Base-by-base conservation (phyloP, 2,329 filamentous ascomycete genomes). In the Xylariales sp. region DNA sequence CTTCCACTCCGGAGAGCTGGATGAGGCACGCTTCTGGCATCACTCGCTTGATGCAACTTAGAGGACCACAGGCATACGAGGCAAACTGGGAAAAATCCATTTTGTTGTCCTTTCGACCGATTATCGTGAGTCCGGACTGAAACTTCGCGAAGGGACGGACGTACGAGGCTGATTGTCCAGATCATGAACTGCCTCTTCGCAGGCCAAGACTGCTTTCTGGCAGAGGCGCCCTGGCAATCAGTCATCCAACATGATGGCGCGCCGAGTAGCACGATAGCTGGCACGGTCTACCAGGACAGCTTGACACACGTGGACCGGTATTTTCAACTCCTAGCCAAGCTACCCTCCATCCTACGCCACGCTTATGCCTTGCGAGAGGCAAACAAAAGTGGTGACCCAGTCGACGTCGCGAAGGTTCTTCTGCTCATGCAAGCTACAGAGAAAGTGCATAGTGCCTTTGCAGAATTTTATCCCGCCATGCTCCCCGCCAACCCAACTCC, bases 171-270 rank as follows among this genome's bases (percentile, higher is more conserved):
- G 11, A 34, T 12, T 15, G 18, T 7, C 6, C 15, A 41, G 42
- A 41, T 45, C 20, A 41, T 45, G 31, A 40, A 45, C 31, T 31
- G 27, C 28, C 18, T 45, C 16, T 45, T 41, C 28, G 28, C 19
- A 11, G 20, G 37, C 5, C 12, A 58, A 12, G 55, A 59, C 31
- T 66, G 63, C 43, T 68, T 68, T 45, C 53, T 67, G 4, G 54
- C 56, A 20, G 52, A 56, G 18, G 55, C 54, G 8, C 60, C 59
- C 40, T 68, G 65, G 64, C 61, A 59, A 40, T 47, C 50, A 15
- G 49, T 64, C n/a, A 56, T 64, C 43, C 27, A 15, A 8, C 38
- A 41, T 27, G 29, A 45, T 3, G 18, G 22, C 11, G 33, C 20
- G 11, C 43, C 45, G 16, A 53, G 55, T 28, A 31, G 46, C 4